phyloP scores from a whole-genome alignment of 768 basidiomycete species.

The Mycena haematopus region DNA sequence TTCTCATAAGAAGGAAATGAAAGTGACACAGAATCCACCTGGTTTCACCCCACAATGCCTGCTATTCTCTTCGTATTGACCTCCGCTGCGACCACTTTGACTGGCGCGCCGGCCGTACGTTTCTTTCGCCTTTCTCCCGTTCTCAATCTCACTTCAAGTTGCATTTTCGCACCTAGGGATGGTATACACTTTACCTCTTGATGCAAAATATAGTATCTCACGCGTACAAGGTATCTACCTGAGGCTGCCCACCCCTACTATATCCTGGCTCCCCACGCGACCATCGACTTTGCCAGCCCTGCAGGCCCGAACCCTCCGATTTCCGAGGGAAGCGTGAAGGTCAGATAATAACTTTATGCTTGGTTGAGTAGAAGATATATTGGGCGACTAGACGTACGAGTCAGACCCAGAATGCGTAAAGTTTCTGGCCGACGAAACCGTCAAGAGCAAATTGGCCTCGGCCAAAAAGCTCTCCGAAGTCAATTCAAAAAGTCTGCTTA shows the following conservation, averaged over 20 bases:
- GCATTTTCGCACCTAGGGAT: too few species aligned
- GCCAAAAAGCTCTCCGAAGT: slow-evolving; percentile 69
- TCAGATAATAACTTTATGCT: slow-evolving; percentile 24
- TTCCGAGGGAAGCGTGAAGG: slow-evolving; percentile 60
- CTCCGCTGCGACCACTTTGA: slow-evolving; percentile 64
- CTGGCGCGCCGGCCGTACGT: slow-evolving; percentile 53
- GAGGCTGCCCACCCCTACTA: slow-evolving; percentile 58
- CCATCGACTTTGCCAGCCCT: slow-evolving; percentile 65
- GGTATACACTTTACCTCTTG: too few species aligned
- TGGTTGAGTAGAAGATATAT: too few species aligned
- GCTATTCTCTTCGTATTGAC: slow-evolving; percentile 79
- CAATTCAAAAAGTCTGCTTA: slow-evolving; percentile 50
- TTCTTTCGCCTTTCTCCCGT: slow-evolving; percentile 17
- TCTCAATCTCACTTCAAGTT: too few species aligned
- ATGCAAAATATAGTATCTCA: too few species aligned
- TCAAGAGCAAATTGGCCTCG: slow-evolving; percentile 55
- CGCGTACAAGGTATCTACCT: too few species aligned
- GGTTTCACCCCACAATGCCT: slow-evolving; percentile 39
- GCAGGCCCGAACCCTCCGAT: slow-evolving; percentile 72
- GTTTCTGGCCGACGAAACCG: slow-evolving; percentile 63
- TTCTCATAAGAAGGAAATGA: too few species aligned
- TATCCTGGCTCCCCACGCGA: slow-evolving; percentile 52
- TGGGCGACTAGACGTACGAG: slow-evolving; percentile 45
- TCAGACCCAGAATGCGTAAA: slow-evolving; percentile 59
- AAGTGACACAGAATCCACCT: not conserved